Evolutionary conservation across 2,329 filamentous ascomycete genomes (phyloP).

Genomic region (Corinectria fuckeliana): DNA sequence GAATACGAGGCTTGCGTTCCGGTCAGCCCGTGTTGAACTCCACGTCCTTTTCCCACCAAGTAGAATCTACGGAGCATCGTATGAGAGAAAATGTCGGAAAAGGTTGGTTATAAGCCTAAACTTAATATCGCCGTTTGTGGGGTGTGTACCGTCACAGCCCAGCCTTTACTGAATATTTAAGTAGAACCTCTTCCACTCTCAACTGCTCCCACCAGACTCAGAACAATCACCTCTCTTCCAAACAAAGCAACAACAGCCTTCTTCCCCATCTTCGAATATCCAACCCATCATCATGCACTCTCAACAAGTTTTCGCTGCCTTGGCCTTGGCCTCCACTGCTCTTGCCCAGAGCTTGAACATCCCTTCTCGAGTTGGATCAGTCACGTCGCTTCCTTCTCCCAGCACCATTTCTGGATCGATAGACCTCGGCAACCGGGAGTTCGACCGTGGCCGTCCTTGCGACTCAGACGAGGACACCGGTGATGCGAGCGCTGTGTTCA

Average conservation of each 20-base stretch:
- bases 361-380: constrained; percentile 1
- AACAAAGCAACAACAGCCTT: neutral
- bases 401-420: constrained; percentile 3
- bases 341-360: constrained; percentile 12
- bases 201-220: neutral
- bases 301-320: neutral
- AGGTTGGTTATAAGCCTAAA: too few species aligned
- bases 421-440: constrained; percentile 14
- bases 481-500: constrained; percentile 17
- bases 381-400: constrained; percentile 1
- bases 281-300: constrained; percentile 8
- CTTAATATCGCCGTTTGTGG: too few species aligned
- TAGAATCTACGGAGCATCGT: too few species aligned
- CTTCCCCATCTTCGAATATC: neutral
- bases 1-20: too few species aligned
- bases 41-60: too few species aligned
- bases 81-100: too few species aligned
- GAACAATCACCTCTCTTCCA: neutral
- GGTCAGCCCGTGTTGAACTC: too few species aligned
- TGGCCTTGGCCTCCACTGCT: constrained; percentile 9
- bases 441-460: constrained; percentile 14
- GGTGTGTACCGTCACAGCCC: too few species aligned
- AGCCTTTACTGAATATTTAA: too few species aligned
- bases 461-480: constrained; percentile 10
- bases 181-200: too few species aligned